A percentile compares a stretch with the other conserved stretches of the same genome.
phyloP scores from a whole-genome alignment of 2,329 filamentous ascomycete genomes.

The Alternaria metachromatica region DNA sequence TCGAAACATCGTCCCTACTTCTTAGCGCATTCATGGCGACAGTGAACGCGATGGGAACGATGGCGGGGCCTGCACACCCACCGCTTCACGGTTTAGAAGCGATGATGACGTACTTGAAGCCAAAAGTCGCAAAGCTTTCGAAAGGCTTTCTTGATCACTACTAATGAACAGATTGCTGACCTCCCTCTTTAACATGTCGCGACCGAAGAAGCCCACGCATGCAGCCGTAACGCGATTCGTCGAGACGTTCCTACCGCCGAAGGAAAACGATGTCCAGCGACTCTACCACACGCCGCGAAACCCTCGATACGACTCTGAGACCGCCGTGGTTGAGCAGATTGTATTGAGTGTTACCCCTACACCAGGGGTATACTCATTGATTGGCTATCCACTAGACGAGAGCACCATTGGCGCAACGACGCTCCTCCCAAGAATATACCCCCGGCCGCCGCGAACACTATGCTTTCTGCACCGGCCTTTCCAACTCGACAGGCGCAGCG shows the following conservation, averaged over 20 bases:
- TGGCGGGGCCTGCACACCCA: not conserved
- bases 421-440: not conserved
- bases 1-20: not conserved
- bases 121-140: conserved; percentile 11
- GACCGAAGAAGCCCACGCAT: conserved; percentile 33
- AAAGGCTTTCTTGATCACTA: not conserved
- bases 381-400: conserved; percentile 24
- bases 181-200: conserved; percentile 23
- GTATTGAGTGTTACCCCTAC: conserved; percentile 43
- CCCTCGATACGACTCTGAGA: conserved; percentile 36
- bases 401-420: not conserved
- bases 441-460: conserved; percentile 34
- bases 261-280: conserved; percentile 42
- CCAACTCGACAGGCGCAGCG: conserved; percentile 35
- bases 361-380: conserved; percentile 36
- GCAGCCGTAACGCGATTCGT: conserved; percentile 36
- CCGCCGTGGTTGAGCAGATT: conserved; percentile 36
- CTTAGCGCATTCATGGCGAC: not conserved
- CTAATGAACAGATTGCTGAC: conserved; percentile 11
- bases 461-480: conserved; percentile 46
- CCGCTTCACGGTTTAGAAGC: not conserved
- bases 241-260: conserved; percentile 37
- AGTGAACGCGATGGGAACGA: not conserved
- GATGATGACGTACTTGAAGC: conserved; percentile 31
- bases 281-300: conserved; percentile 44